Base-by-base conservation (phyloP, 805 yeast species). In the Myxozyma sirexii region DNA sequence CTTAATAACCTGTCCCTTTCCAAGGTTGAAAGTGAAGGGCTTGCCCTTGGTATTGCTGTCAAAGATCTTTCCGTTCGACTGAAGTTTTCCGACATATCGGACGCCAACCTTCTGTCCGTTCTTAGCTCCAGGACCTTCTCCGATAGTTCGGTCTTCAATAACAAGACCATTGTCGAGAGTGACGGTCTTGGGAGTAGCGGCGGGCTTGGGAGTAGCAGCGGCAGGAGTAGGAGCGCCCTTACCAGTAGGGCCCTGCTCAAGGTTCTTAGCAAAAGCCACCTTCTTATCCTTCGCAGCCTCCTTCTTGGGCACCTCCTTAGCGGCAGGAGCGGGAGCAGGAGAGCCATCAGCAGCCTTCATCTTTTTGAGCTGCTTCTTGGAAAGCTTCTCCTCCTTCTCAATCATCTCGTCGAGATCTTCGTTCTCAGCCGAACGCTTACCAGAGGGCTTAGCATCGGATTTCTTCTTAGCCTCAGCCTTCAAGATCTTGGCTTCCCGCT, bases 11-110 rank as follows among this genome's bases (percentile, higher is more conserved):
- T 94, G 99, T 74, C 98, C 99, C 76, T 87, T 88, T 71, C 99
- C 99, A 70, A 94, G 83, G 65, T 83, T 84, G 78, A 94, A 94
- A 66, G 78, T 77, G 77, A 94, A 94, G 72, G 99, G 99, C 81
- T 90, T 93, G 71, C 99, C 99, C 67, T 86, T 82, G 69, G 97
- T 90, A 85, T 94, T 94, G 77, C 93, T 92, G 83, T 94, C 99
- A 68, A 94, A 94, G 51, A 89, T 91, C 76, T 90, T 90, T 70
- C 98, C 99, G 79, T 92, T 91, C 21, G 54, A 39, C 80, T 88
- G 87, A 76, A 94, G 85, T 81, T 94, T 96, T 75, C 99, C 99
- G 69, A 94, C 88, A 84, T 94, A 94, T 81, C 99, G 86, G 77
- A 94, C 92, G 74, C 97, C 96, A 67, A 94, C 96, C 75, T 83